A percentile compares a stretch with the other conserved stretches of the same genome.
These are phyloP conservation scores for Aspergillus bertholletiae DNA, from an alignment of 495 filamentous ascomycete genomes.

Conservation along the genomic window DNA sequence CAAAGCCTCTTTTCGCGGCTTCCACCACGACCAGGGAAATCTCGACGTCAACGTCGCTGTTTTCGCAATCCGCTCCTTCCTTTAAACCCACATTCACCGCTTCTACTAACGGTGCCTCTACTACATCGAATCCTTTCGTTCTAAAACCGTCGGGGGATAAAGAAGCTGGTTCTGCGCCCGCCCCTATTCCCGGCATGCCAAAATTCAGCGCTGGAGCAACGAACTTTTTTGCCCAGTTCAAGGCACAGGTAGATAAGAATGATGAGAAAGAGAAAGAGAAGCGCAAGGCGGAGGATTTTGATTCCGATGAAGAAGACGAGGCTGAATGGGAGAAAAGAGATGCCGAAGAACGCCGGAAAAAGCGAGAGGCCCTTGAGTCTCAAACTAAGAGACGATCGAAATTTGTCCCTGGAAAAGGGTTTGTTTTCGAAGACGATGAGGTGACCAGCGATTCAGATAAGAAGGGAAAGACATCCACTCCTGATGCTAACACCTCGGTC, in stretches of 20 bases:
- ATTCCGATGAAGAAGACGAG: slow-evolving; percentile 53
- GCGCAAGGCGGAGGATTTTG: slow-evolving; percentile 54
- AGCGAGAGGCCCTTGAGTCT: slow-evolving; percentile 35
- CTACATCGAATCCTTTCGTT: slow-evolving; percentile 22
- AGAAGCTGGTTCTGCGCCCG: slow-evolving; percentile 12
- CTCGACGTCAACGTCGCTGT: slow-evolving; percentile 10
- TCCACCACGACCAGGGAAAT: slow-evolving; percentile 9
- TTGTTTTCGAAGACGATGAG: slow-evolving; percentile 32
- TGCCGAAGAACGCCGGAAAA: slow-evolving; percentile 43
- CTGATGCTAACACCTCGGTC: slow-evolving; percentile 12
- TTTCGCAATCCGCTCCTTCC: slow-evolving; percentile 9
- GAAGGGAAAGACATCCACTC: slow-evolving; percentile 13
- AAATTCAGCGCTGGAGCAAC: slow-evolving; percentile 28
- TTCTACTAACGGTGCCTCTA: not conserved
- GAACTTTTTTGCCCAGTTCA: slow-evolving; percentile 39
- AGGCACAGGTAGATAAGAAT: slow-evolving; percentile 29
- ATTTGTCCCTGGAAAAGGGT: slow-evolving; percentile 42
- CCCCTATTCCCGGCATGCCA: slow-evolving; percentile 14
- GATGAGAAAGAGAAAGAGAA: slow-evolving; percentile 43
- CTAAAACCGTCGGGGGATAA: slow-evolving; percentile 21
- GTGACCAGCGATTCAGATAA: slow-evolving; percentile 9
- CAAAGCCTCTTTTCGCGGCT: slow-evolving; percentile 17
- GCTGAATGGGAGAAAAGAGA: slow-evolving; percentile 47
- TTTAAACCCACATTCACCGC: slow-evolving; percentile 14
- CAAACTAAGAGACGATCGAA: slow-evolving; percentile 28